Evolutionary conservation across 768 basidiomycete species (phyloP).

Genomic region (Phaeotremella skinneri): DNA sequence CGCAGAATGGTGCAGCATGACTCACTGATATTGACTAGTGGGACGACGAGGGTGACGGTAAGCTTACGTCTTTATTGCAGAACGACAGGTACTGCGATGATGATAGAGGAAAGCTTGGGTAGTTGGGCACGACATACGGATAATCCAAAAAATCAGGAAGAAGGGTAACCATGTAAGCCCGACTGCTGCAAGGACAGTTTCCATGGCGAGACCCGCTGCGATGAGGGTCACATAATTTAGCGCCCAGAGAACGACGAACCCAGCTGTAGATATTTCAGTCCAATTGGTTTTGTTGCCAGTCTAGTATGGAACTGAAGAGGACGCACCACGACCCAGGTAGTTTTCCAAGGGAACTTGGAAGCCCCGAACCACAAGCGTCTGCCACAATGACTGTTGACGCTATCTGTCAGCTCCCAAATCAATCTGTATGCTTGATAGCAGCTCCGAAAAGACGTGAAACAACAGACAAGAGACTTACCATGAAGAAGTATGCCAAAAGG

Average conservation of each 20-base stretch:
- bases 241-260: constrained; percentile 49
- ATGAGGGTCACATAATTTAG: constrained; percentile 46
- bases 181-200: constrained; percentile 39
- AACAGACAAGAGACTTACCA: constrained; percentile 29
- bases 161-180: constrained; percentile 35
- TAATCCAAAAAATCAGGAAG: constrained; percentile 50
- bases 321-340: constrained; percentile 38
- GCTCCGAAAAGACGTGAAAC: too few relatives aligned
- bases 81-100: too few relatives aligned
- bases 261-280: constrained; percentile 18
- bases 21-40: constrained; percentile 45
- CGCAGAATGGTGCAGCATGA: not conserved
- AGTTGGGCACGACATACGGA: constrained; percentile 26
- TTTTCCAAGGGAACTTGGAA: constrained; percentile 44
- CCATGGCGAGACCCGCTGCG: constrained; percentile 46
- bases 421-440: not conserved
- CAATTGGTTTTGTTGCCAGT: not conserved
- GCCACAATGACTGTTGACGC: constrained; percentile 30
- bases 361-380: constrained; percentile 43
- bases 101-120: not conserved
- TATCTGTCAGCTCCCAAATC: constrained; percentile 1
- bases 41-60: not conserved
- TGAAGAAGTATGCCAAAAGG: constrained; percentile 41
- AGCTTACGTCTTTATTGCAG: too few relatives aligned
- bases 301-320: not conserved